phyloP scores from a whole-genome alignment of 345 rosid genomes.

The Gossypium raimondii region DNA sequence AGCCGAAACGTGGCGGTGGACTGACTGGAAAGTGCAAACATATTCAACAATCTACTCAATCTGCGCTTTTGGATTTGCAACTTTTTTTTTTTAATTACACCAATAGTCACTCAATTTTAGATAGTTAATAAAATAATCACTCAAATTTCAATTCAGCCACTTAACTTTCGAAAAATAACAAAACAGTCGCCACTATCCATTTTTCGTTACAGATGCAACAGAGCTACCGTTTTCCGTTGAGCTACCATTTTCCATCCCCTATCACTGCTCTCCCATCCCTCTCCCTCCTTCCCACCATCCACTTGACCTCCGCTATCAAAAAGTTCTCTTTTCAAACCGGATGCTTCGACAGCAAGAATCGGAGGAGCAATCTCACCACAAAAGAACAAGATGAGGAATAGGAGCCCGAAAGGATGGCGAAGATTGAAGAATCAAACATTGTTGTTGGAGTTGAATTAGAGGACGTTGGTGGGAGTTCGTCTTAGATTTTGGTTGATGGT shows the following conservation, averaged over 20 bases:
- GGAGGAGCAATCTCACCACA: constrained; percentile 27
- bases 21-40: neutral
- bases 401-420: constrained; percentile 18
- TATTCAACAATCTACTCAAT: neutral
- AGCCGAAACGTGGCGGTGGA: neutral
- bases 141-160: rapidly evolving
- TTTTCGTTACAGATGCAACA: rapidly evolving
- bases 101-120: rapidly evolving
- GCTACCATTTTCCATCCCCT: too few relatives aligned
- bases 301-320: constrained; percentile 51
- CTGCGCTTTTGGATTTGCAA: neutral
- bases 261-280: too few relatives aligned
- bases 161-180: rapidly evolving
- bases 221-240: too few relatives aligned
- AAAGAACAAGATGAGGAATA: constrained; percentile 32
- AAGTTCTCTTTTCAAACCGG: constrained; percentile 51
- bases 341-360: constrained; percentile 25
- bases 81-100: too few relatives aligned
- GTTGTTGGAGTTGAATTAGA: constrained; percentile 17
- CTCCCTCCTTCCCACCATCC: too few relatives aligned
- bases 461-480: constrained; percentile 18
- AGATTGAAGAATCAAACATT: constrained; percentile 29
- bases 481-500: constrained; percentile 20
- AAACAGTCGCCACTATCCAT: rapidly evolving
- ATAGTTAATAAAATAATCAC: rapidly evolving